Base-by-base conservation (phyloP, 78 protist genomes). In the Chrysochromulina tobinii region DNA sequence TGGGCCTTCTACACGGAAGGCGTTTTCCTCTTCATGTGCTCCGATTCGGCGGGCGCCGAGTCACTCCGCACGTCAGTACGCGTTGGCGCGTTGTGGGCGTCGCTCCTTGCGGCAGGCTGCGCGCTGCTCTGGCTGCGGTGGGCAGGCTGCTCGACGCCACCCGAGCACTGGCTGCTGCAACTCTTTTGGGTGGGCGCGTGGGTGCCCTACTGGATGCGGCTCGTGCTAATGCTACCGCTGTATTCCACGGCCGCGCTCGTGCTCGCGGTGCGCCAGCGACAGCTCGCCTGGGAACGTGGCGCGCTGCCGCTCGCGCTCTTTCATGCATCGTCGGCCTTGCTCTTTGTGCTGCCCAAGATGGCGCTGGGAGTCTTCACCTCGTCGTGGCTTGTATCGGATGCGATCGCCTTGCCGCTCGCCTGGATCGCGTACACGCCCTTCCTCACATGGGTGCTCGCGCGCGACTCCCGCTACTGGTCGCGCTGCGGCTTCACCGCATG, bases 231-330 rank as follows among this genome's bases (percentile, higher is more conserved):
- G 58, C 57, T 17, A 14, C 3, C 7, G n/a, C 9, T 17, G n/a
- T 75, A 75, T n/a, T 2, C 84, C 27, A 21, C 25, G 55, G 51
- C 55, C 23, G 83, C 83, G 38, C 4, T 50, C 51, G 51, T 5
- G 55, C 55, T 50, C 83, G 53, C 23, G 55, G 5, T 50, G 57
- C 20, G 23, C 58, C 9, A 57, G 25, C 83, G 38, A 54, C 12
- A 3, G 14, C 59, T 20, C 59, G 84, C 84, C 27, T 75, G 84
- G 84, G 84, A 75, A 17, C 84, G 84, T 58, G 84, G 84, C 9
- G 59, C 57, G n/a, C 84, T 75, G 54, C 84, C 1, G n/a, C 84
- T 75, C 27, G 57, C 58, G 48, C 20, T 25, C 27, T 75, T 75
- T n/a, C 48, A 75, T 12, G 0, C 51, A 21, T 1, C 1, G 14